phyloP scores from a whole-genome alignment of 2,329 filamentous ascomycete species.

The Zymoseptoria crescenta region DNA sequence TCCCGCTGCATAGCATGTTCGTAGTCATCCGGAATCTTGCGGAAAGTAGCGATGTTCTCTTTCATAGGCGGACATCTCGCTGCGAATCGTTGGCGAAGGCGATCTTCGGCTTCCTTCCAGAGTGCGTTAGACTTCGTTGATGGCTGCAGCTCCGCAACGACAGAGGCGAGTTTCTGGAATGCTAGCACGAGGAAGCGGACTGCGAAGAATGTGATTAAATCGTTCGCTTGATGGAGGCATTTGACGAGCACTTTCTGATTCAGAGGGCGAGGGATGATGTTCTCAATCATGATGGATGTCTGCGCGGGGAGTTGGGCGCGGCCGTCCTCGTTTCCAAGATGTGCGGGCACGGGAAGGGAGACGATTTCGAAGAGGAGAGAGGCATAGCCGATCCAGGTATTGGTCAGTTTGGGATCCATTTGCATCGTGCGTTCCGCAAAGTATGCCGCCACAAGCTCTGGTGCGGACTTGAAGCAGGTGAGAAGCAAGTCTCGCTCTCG shows the following conservation, averaged over 20 bases:
- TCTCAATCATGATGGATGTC: slow-evolving; percentile 71
- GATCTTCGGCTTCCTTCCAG: slow-evolving; percentile 63
- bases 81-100: slow-evolving; percentile 66
- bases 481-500: slow-evolving; percentile 76
- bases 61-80: slow-evolving; percentile 74
- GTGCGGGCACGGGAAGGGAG: slow-evolving; percentile 61
- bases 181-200: slow-evolving; percentile 70
- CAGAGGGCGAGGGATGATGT: slow-evolving; percentile 73
- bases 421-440: slow-evolving; percentile 75
- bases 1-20: slow-evolving; percentile 60
- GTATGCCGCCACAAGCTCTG: slow-evolving; percentile 82
- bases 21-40: slow-evolving; percentile 59
- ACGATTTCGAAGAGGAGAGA: slow-evolving; percentile 79
- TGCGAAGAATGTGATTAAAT: slow-evolving; percentile 76
- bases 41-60: slow-evolving; percentile 67
- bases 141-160: slow-evolving; percentile 52
- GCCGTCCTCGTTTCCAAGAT: slow-evolving; percentile 54
- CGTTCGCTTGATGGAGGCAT: slow-evolving; percentile 69
- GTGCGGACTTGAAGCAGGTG: slow-evolving; percentile 69
- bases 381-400: slow-evolving; percentile 92
- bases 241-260: slow-evolving; percentile 70
- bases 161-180: slow-evolving; percentile 65
- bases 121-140: slow-evolving; percentile 33
- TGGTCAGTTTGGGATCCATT: slow-evolving; percentile 84
- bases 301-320: slow-evolving; percentile 67